Evolutionary conservation across 345 rosid species (phyloP), one percentile per base, ranked within the genome.

Genomic region (Citrus maxima): DNA sequence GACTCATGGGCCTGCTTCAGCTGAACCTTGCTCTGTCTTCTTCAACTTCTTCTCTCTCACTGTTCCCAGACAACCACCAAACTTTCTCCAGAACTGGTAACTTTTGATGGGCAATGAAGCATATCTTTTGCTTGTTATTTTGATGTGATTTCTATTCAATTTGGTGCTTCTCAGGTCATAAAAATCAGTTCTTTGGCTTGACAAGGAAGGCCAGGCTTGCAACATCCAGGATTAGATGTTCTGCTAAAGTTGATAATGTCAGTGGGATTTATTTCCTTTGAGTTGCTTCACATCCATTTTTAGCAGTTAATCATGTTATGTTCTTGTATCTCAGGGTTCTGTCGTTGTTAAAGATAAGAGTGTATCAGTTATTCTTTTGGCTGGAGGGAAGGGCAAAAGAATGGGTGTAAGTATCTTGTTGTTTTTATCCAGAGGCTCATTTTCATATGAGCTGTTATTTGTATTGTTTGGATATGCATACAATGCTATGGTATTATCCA

Each of bases 331-430:
- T 54, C 70, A 89, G 94, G 84, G 85, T 73, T 81, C 85, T 51
- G 58, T n/a, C 9, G 51, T 80, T 65, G 93, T 91, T 77, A 87
- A 87, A 76, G 93, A 89, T 82, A 88, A 87, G 28, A 90, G 96
- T 55, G 98, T 93, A 18, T 95, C 98, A 0, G 96, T 95, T 68
- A 80, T 95, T 82, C 93, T 95, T 70, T 81, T 95, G 85, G 96
- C 99, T 38, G 98, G 99, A 78, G 99, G 98, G 61, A 85, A 84
- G 84, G 99, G 99, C 80, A 95, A 91, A 87, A 81, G 99, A 83
- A 95, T 95, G 97, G 96, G 97, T 63, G 99, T 93, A 87, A 79
- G 92, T 81, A 58, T 27, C 25, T 42, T 77, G 35, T 46, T 54
- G 56, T 62, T 51, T 51, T 40, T n/a, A 58, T 59, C 67, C 37